Evolutionary conservation across 2,329 filamentous ascomycete genomes (phyloP), one percentile per base, ranked within the genome.

Genomic region (Coniochaeta ligniaria): DNA sequence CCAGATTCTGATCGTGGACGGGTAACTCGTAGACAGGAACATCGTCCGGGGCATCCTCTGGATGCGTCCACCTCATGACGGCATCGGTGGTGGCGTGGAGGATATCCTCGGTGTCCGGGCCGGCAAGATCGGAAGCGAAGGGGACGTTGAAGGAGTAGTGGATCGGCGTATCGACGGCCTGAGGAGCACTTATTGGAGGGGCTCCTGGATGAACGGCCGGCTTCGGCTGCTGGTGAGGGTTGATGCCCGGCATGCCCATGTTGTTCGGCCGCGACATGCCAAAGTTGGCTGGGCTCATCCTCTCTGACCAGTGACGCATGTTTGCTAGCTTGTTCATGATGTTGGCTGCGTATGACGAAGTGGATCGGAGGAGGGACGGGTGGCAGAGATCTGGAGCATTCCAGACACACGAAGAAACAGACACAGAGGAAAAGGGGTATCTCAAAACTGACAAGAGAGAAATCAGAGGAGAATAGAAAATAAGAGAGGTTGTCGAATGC

Each of bases 81-180:
- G 94, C 93, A 67, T 92, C 90, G 61, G 87, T 86, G 65, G 91
- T 96, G 65, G 94, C 92, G 77, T 97, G 94, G 63, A 98, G 84
- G 69, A 99, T 91, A 75, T 98, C 93, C 75, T 97, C 92, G 67
- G 90, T 90, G 70, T 98, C 92, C 65, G 95, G 95, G 36, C 95
- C 95, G 64, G 91, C 85, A 63, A 99, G 86, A 70, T 94, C 94
- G 65, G 91, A 96, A 67, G 92, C 88, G 77, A 98, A 97, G 63
- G 95, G 95, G 57, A 99, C 90, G 73, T 97, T 98, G 86, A 99
- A 98, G 66, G 92, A 94, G 74, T 96, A 89, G 75, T 96, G 92
- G 75, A 98, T 91, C 66, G 86, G 87, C 59, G 88, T 82, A 73
- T 94, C 90, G 71, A 88, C 83, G 64, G 88, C 81, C 65, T 89